phyloP scores from a whole-genome alignment of 768 basidiomycete genomes.

The Mycena floridula region DNA sequence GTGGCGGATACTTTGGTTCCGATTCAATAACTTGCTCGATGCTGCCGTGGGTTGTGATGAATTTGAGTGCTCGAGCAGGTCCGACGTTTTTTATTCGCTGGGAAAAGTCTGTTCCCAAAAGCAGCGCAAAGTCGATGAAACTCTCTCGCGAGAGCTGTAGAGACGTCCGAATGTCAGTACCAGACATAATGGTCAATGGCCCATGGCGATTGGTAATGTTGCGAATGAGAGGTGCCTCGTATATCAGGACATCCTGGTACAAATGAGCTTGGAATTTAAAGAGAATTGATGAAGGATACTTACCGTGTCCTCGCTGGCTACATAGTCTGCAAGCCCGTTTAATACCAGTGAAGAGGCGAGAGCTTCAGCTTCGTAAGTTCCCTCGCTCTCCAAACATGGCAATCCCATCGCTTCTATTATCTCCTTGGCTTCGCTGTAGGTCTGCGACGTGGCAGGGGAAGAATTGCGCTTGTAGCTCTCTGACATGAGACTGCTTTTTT shows the following conservation, averaged over 20 bases:
- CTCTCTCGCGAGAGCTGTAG: conserved; percentile 50
- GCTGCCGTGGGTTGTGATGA: conserved; percentile 62
- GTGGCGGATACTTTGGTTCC: conserved; percentile 46
- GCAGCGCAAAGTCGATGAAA: conserved; percentile 80
- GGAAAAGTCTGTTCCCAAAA: conserved; percentile 89
- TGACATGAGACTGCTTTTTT: conserved; percentile 51
- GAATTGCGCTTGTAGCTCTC: conserved; percentile 61
- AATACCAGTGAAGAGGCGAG: conserved; percentile 74
- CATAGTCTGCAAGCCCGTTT: conserved; percentile 76
- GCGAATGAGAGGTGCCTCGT: conserved; percentile 77
- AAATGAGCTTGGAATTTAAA: not conserved
- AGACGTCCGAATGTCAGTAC: conserved; percentile 49
- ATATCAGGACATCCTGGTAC: conserved; percentile 70
- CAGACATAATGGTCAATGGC: conserved; percentile 62
- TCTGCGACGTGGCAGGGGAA: conserved; percentile 53
- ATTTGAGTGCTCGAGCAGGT: conserved; percentile 68
- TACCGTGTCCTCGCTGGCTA: conserved; percentile 88
- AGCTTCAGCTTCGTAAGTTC: conserved; percentile 80
- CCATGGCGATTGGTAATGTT: conserved; percentile 57
- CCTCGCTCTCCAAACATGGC: conserved; percentile 61
- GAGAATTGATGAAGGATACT: conserved; percentile 11
- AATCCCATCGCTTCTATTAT: conserved; percentile 80
- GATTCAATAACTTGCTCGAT: conserved; percentile 65
- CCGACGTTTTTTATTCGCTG: conserved; percentile 80
- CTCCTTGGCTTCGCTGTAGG: conserved; percentile 65